phyloP scores from a whole-genome alignment of 345 rosid genomes.

The Bruguiera gymnorhiza region DNA sequence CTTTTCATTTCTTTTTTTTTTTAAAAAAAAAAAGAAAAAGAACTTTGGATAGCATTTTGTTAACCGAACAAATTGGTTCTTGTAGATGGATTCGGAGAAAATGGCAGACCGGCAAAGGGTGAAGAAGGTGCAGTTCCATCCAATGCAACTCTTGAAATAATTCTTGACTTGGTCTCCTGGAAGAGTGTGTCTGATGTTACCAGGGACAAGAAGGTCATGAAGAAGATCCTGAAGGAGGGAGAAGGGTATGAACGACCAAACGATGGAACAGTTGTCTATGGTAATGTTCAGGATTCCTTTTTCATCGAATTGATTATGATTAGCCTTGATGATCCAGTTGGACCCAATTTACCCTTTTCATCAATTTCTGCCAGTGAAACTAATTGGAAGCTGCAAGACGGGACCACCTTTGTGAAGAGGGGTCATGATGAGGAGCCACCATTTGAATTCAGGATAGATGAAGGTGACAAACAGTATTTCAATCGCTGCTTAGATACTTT shows the following conservation, averaged over 20 bases:
- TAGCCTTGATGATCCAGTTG: neutral
- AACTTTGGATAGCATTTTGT: neutral
- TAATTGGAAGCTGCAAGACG: slow-evolving; percentile 76
- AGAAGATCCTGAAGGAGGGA: slow-evolving; percentile 80
- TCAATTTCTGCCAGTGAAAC: slow-evolving; percentile 53
- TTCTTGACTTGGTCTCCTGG: slow-evolving; percentile 77
- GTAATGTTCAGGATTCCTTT: slow-evolving; percentile 22
- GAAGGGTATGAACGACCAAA: slow-evolving; percentile 82
- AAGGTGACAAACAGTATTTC: slow-evolving; percentile 41
- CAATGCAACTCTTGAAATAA: slow-evolving; percentile 63
- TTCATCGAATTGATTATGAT: neutral
- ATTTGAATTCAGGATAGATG: slow-evolving; percentile 81
- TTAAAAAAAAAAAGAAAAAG: neutral
- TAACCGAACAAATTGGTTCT: neutral
- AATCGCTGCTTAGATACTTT: neutral
- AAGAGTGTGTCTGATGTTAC: slow-evolving; percentile 84
- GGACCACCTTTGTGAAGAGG: slow-evolving; percentile 67
- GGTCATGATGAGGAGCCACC: slow-evolving; percentile 61
- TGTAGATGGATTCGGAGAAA: slow-evolving; percentile 81
- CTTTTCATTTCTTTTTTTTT: no score
- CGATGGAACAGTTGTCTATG: slow-evolving; percentile 72
- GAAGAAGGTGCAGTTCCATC: slow-evolving; percentile 72
- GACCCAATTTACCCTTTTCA: neutral
- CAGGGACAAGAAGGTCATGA: slow-evolving; percentile 75
- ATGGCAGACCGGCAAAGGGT: slow-evolving; percentile 56